phyloP scores from a whole-genome alignment of 352 stramenopile species.

The Phytopythium cucurbitacearum region DNA sequence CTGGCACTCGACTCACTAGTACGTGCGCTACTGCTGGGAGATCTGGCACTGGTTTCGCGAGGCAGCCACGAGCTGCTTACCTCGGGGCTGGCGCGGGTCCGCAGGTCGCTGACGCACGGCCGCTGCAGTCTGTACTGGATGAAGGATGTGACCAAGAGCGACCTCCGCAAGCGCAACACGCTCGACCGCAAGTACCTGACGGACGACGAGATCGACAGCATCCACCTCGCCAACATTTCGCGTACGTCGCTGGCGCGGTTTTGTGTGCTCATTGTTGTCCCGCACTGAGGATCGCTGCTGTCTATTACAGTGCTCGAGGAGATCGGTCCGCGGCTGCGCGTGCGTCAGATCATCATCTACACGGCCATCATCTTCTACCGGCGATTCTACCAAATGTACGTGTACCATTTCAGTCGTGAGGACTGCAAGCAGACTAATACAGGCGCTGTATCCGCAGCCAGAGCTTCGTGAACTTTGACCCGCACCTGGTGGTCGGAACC shows the following conservation, averaged over 20 bases:
- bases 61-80: neutral
- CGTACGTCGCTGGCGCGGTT: constrained; percentile 23
- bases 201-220: constrained; percentile 85
- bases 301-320: constrained; percentile 67
- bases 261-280: neutral
- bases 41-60: neutral
- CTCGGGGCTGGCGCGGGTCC: neutral
- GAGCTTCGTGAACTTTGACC: constrained; percentile 88
- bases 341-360: constrained; percentile 90
- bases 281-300: constrained; percentile 5
- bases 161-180: constrained; percentile 75
- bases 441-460: constrained; percentile 37
- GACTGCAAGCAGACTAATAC: neutral
- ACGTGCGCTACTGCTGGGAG: constrained; percentile 12
- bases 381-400: constrained; percentile 86
- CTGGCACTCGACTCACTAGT: constrained; percentile 91
- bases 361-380: constrained; percentile 88
- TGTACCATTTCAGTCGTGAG: neutral
- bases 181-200: constrained; percentile 71
- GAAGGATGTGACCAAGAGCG: constrained; percentile 75
- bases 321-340: constrained; percentile 70
- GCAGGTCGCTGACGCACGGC: neutral
- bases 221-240: constrained; percentile 85
- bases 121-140: constrained; percentile 79
- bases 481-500: constrained; percentile 78